Evolutionary conservation across 305 asterid species (phyloP).

Genomic region (Nicotiana rustica): DNA sequence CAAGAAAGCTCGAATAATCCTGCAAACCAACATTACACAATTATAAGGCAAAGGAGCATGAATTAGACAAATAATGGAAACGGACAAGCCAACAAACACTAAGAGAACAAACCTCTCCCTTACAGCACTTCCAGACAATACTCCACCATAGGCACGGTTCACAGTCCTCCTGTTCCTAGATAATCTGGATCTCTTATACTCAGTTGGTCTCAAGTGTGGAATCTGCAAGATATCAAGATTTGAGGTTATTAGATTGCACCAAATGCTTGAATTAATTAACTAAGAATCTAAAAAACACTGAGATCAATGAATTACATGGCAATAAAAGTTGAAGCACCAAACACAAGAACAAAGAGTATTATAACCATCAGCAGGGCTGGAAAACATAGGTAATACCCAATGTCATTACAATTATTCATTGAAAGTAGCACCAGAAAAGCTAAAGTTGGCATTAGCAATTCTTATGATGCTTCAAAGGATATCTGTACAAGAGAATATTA

Average conservation of each 20-base stretch:
- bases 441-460: neutral
- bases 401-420: neutral
- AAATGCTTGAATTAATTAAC: neutral
- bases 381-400: neutral
- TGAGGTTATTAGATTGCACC: neutral
- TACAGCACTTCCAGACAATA: conserved; percentile 44
- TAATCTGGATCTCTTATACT: conserved; percentile 54
- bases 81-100: neutral
- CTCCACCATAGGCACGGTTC: conserved; percentile 56
- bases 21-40: neutral
- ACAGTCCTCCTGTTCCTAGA: conserved; percentile 53
- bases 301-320: no score
- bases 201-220: conserved; percentile 50
- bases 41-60: neutral
- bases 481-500: no score
- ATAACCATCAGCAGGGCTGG: neutral
- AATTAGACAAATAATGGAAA: neutral
- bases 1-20: conserved; percentile 56
- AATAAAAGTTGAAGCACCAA: neutral
- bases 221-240: conserved; percentile 31
- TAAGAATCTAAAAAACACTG: neutral
- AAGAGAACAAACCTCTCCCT: conserved; percentile 43
- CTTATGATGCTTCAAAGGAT: no score
- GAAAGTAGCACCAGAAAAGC: neutral
- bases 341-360: neutral